Evolutionary conservation across 1,284 basidiomycete genomes (phyloP).

Genomic region (Phylloporus sp.): DNA sequence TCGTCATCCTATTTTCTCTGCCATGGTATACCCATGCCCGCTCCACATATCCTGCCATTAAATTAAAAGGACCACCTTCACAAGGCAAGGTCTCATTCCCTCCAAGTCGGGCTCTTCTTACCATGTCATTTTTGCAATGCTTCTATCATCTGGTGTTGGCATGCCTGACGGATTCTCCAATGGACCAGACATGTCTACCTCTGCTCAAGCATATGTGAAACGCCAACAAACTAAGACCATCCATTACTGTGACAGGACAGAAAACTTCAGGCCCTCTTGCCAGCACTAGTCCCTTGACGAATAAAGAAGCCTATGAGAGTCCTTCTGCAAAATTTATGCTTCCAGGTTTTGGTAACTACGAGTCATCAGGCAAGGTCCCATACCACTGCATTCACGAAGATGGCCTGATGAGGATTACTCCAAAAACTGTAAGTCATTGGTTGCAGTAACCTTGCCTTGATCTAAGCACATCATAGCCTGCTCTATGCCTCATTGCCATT

Average conservation of each 20-base stretch:
- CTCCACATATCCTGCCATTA: constrained; percentile 48
- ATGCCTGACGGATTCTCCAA: constrained; percentile 67
- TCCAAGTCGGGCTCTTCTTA: constrained; percentile 53
- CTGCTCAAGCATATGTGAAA: constrained; percentile 75
- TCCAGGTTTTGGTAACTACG: constrained; percentile 88
- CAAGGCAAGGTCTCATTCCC: constrained; percentile 16
- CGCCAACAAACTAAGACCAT: constrained; percentile 75
- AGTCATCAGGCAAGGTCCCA: constrained; percentile 91
- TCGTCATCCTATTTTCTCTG: constrained; percentile 70
- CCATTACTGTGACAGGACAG: constrained; percentile 75
- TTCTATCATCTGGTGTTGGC: constrained; percentile 51
- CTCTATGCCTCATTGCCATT: too few species aligned
- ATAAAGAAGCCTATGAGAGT: constrained; percentile 52
- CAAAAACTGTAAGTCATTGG: constrained; percentile 70
- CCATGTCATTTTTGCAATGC: constrained; percentile 75
- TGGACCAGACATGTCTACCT: constrained; percentile 69
- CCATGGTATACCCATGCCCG: constrained; percentile 52
- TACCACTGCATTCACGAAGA: constrained; percentile 95
- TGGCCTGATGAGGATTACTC: constrained; percentile 90
- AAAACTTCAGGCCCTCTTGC: constrained; percentile 75
- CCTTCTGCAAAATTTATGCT: constrained; percentile 58
- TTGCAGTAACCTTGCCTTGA: too few species aligned
- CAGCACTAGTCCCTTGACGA: constrained; percentile 55
- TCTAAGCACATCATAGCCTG: too few species aligned
- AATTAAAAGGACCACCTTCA: constrained; percentile 28